Base-by-base conservation (phyloP, 257 asterid genomes). In the Solanum commersonii region DNA sequence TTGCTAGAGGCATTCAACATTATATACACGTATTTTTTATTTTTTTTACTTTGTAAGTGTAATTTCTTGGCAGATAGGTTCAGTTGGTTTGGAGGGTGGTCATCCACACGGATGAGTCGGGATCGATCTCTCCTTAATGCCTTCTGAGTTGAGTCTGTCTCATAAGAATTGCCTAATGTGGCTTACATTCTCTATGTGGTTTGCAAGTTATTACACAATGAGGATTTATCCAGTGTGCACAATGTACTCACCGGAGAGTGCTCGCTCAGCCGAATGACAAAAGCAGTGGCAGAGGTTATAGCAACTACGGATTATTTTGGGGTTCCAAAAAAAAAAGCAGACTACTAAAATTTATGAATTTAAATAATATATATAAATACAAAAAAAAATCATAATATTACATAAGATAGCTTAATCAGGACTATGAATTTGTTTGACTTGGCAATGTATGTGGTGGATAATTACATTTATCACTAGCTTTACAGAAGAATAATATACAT, bases 171-270 rank as follows among this genome's bases (percentile, higher is more conserved):
- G n/a, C 25, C 10, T 56, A 18, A 56, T 56, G 11, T 0, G 25
- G 2, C 4, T 56, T 56, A 56, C 65, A 56, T 56, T 56, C 11
- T 56, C 0, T 16, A 6, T 52, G 63, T 52, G 25, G 11, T 56
- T 56, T 56, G n/a, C n/a, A 56, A 0, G 10, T 1, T 56, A 18
- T 56, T 56, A 56, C 65, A 56, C 25, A 20, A 18, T 20, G 65
- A 56, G 0, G n/a, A 7, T 18, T 56, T 56, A 18, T 1, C 2
- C 11, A 56, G 1, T 7, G 0, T 0, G 1, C 65, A 56, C n/a
- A 20, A 56, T 6, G 65, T 20, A 56, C n/a, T 18, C 65, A 56
- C 4, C 25, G 0, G 11, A 56, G 11, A 56, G 65, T 52, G n/a
- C 10, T 6, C 1, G 10, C 23, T 18, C 23, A 16, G 1, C 22